Evolutionary conservation across 2,329 filamentous ascomycete species (phyloP).

Genomic region (Periconia sp.): DNA sequence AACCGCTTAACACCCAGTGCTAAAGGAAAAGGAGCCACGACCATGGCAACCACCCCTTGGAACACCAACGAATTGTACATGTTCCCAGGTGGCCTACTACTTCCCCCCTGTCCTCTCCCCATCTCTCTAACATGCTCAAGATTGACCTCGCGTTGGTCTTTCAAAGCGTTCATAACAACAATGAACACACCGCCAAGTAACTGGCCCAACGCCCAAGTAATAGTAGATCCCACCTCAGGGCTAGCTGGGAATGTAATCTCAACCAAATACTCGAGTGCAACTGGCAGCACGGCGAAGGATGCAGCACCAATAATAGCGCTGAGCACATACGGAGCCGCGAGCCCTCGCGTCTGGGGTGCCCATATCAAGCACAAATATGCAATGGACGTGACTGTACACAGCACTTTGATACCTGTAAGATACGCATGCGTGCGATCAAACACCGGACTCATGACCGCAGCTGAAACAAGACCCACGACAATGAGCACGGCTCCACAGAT

Average conservation of each 20-base stretch:
- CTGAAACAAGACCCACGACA: slow-evolving; percentile 76
- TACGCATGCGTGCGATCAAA: slow-evolving; percentile 85
- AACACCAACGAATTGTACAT: slow-evolving; percentile 80
- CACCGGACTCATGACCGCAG: slow-evolving; percentile 77
- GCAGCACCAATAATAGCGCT: slow-evolving; percentile 76
- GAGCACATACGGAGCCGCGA: slow-evolving; percentile 73
- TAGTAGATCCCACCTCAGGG: slow-evolving; percentile 79
- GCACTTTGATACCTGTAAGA: slow-evolving; percentile 69
- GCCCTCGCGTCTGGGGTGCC: slow-evolving; percentile 65
- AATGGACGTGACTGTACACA: slow-evolving; percentile 73
- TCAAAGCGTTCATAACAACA: slow-evolving; percentile 76
- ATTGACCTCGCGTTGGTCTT: slow-evolving; percentile 38
- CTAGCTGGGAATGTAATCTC: slow-evolving; percentile 85
- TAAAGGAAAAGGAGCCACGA: slow-evolving; percentile 67
- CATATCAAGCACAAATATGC: slow-evolving; percentile 79
- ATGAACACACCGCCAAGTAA: slow-evolving; percentile 83
- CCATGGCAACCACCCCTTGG: slow-evolving; percentile 69
- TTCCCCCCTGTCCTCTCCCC: slow-evolving; percentile 20
- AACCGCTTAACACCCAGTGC: slow-evolving; percentile 65
- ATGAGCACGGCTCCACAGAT: slow-evolving; percentile 90
- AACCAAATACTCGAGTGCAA: slow-evolving; percentile 82
- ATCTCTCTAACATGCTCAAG: slow-evolving; percentile 28
- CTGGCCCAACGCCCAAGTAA: slow-evolving; percentile 87
- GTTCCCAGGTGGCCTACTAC: slow-evolving; percentile 60
- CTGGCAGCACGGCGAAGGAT: slow-evolving; percentile 77